phyloP scores from a whole-genome alignment of 106 monocot genomes.

The Dactylorhiza incarnata region DNA sequence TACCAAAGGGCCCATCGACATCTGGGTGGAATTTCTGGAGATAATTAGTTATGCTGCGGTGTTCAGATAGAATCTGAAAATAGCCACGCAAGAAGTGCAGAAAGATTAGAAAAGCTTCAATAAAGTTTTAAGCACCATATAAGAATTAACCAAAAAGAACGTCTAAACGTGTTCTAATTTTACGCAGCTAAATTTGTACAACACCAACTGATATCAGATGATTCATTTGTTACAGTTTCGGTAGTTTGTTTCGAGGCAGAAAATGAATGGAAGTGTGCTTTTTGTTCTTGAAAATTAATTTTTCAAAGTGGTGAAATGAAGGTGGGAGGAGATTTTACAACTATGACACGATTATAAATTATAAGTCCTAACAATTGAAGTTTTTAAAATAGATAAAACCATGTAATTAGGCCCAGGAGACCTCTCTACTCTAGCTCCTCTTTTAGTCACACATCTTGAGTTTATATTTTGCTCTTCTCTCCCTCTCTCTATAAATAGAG shows the following conservation, averaged over 20 bases:
- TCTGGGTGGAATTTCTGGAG: conserved; percentile 92
- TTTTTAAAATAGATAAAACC: no score
- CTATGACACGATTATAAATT: no score
- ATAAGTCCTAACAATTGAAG: no score
- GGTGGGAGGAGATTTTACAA: no score
- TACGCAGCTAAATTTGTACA: background rate
- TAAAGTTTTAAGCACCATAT: background rate
- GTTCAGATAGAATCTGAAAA: conserved; percentile 80
- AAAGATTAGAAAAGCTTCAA: background rate
- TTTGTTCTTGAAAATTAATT: background rate
- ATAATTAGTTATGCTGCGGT: conserved; percentile 78
- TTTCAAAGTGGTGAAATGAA: no score
- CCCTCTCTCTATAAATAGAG: no score
- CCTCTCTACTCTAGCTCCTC: no score
- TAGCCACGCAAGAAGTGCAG: conserved; percentile 10
- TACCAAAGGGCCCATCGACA: conserved; percentile 94
- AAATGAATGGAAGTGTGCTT: background rate
- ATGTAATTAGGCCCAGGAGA: no score
- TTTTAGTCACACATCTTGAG: no score
- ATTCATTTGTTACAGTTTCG: background rate
- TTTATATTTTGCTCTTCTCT: no score
- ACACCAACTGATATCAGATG: background rate
- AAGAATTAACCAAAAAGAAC: background rate
- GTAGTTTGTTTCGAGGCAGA: background rate
- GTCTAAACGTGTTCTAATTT: background rate